Evolutionary conservation across 2,329 filamentous ascomycete genomes (phyloP).

Genomic region (Tolypocladium tundrense): DNA sequence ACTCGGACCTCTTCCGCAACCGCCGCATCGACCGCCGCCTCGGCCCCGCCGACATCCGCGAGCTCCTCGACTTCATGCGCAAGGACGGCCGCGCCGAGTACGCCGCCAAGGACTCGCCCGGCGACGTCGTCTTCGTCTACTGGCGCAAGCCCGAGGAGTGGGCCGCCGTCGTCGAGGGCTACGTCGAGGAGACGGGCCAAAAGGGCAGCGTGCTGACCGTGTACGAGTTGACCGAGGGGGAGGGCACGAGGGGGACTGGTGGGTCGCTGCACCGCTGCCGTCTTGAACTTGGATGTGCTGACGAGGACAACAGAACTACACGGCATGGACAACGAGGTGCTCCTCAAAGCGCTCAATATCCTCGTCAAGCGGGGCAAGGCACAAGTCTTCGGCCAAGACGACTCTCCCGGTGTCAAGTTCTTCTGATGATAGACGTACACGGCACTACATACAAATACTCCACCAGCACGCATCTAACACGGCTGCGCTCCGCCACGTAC

Average conservation of each 20-base stretch:
- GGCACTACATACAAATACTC: background rate
- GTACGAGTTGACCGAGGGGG: constrained; percentile 86
- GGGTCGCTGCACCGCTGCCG: constrained; percentile 14
- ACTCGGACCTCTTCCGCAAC: constrained; percentile 48
- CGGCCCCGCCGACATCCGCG: constrained; percentile 38
- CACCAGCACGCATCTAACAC: background rate
- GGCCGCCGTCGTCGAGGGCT: constrained; percentile 67
- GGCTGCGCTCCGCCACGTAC: background rate
- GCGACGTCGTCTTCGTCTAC: constrained; percentile 59
- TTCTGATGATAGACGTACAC: constrained; percentile 49
- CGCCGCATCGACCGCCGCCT: constrained; percentile 41
- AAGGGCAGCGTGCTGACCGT: constrained; percentile 82
- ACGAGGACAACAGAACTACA: constrained; percentile 43
- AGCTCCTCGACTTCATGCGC: constrained; percentile 50
- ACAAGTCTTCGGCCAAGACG: constrained; percentile 84
- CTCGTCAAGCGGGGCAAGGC: constrained; percentile 86
- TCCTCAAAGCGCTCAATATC: constrained; percentile 68
- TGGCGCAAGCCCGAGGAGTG: constrained; percentile 88
- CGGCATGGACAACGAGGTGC: constrained; percentile 74
- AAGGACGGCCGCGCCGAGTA: constrained; percentile 57
- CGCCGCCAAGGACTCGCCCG: constrained; percentile 27
- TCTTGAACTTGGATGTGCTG: background rate
- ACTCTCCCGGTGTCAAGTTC: constrained; percentile 90
- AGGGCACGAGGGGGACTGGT: constrained; percentile 62
- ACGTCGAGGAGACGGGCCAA: constrained; percentile 82